Base-by-base conservation (phyloP, 169 alveolate genomes). In the Eimeria necatrix region DNA sequence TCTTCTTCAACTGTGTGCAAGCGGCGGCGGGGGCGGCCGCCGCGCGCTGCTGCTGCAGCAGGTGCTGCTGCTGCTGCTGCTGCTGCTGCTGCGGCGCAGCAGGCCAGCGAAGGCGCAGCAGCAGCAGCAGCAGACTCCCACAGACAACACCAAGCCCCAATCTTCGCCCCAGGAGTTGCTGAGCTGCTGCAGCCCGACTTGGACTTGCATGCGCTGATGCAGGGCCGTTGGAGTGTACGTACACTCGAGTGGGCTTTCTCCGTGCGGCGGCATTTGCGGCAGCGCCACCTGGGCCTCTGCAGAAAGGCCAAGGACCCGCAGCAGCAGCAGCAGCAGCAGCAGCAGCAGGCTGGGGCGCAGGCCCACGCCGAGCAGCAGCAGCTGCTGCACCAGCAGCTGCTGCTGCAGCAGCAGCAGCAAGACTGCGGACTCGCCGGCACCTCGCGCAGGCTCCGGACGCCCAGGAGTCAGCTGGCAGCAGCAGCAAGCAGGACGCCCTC, bases 191-290 rank as follows among this genome's bases (percentile, higher is more conserved):
- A 74, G 85, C 85, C 85, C 20, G 85, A 74, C 26, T 20, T 74
- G 10, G 85, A 74, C n/a, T 8, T 74, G 85, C 85, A 74, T 18
- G 85, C 85, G 56, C 85, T 74, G 20, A 24, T 74, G 51, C 59
- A 74, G 22, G 85, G 85, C 1, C 85, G 85, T 16, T 74, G 85
- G 85, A 74, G 85, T 74, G 85, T 74, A 74, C 85, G 85, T 24
- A 24, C 85, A 32, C 85, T 74, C 22, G 85, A 74, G 53, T 74
- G 85, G 85, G 85, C 85, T 16, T 74, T 74, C 26, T 49, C 85
- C 26, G 85, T 74, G 14, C 20, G 53, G 53, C 8, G 53, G n/a
- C 85, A 74, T 26, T 41, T 74, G 85, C 85, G 85, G 85, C 85
- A 74, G 56, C 12, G 53, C n/a, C 85, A 74, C n/a, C 56, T 74